Conservation (phyloP, 1,139 yeast species). For the Diutina ranongensis region DNA sequence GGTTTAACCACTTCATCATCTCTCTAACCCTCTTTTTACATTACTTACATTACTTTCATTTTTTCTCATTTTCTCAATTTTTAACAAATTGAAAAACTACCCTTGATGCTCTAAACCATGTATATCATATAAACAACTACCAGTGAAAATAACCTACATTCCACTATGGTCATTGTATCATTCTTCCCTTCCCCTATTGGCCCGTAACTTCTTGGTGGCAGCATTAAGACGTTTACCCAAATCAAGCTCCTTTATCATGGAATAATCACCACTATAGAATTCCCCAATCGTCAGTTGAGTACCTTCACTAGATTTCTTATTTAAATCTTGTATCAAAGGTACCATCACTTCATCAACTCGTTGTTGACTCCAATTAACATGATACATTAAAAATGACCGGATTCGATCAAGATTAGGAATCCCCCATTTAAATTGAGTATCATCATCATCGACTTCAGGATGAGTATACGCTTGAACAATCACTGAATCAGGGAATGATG, state of each 20-base stretch:
- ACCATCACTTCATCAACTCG: constrained; percentile 74
- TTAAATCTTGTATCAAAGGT: constrained; percentile 80
- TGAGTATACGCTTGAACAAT: constrained; percentile 62
- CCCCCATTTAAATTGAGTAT: constrained; percentile 81
- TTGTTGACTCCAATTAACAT: constrained; percentile 75
- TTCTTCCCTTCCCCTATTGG: background rate
- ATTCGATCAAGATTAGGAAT: constrained; percentile 74
- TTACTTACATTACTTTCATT: no score
- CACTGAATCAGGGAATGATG: constrained; percentile 56
- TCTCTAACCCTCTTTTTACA: no score
- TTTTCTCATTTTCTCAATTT: no score
- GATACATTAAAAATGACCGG: constrained; percentile 53
- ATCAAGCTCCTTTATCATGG: constrained; percentile 18
- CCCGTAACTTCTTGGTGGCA: background rate
- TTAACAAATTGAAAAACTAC: no score
- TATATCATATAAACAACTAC: no score
- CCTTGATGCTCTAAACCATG: no score
- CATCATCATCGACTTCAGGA: constrained; percentile 80
- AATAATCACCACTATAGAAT: constrained; percentile 43
- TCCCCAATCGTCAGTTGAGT: constrained; percentile 47
- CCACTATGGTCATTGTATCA: no score
- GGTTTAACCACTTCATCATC: no score
- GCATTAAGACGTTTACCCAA: constrained; percentile 3
- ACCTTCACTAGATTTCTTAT: constrained; percentile 43
- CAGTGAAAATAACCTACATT: no score